A percentile compares a stretch with the other conserved stretches of the same genome.
These are phyloP conservation scores for Phytophthora sp. DNA, from an alignment of 352 stramenopile genomes.

Conservation along the genomic window DNA sequence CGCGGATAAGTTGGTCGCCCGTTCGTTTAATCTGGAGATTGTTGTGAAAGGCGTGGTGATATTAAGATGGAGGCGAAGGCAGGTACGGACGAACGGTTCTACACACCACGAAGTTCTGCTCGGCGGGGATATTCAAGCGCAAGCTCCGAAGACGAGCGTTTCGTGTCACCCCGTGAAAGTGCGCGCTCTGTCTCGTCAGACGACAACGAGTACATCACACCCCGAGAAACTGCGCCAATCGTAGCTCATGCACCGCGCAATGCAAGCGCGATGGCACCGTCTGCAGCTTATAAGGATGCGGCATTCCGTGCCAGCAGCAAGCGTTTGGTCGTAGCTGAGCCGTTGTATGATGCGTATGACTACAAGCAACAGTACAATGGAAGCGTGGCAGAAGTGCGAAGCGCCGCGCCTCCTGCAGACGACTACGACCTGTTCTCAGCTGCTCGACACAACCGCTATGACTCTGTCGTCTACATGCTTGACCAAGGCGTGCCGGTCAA, in stretches of 20 bases:
- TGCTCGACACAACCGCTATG: slow-evolving; percentile 81
- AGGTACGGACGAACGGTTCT: slow-evolving; percentile 59
- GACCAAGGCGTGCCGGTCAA: slow-evolving; percentile 86
- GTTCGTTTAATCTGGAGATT: slow-evolving; percentile 12
- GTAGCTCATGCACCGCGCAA: slow-evolving; percentile 4
- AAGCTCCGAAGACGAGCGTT: slow-evolving; percentile 68
- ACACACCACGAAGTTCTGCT: slow-evolving; percentile 67
- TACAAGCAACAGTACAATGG: slow-evolving; percentile 35
- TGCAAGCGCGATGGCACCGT: not conserved
- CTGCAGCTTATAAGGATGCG: slow-evolving; percentile 26
- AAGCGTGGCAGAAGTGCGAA: slow-evolving; percentile 14
- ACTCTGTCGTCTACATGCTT: slow-evolving; percentile 87
- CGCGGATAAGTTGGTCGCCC: not conserved
- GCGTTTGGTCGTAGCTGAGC: slow-evolving; percentile 9
- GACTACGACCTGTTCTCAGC: slow-evolving; percentile 90
- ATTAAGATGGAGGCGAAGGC: slow-evolving; percentile 52
- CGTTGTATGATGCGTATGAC: slow-evolving; percentile 28
- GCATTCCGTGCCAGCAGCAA: slow-evolving; percentile 31
- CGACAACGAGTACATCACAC: slow-evolving; percentile 64
- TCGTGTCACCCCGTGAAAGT: slow-evolving; percentile 58
- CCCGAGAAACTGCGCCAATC: slow-evolving; percentile 40
- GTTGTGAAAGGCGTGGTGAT: not conserved
- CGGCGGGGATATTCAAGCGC: slow-evolving; percentile 58
- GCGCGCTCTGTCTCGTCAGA: slow-evolving; percentile 70
- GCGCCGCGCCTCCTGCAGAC: slow-evolving; percentile 22